These are phyloP conservation scores for Macrophomina tecta DNA, from an alignment of 2,329 filamentous ascomycete genomes.

Conservation along the genomic window DNA sequence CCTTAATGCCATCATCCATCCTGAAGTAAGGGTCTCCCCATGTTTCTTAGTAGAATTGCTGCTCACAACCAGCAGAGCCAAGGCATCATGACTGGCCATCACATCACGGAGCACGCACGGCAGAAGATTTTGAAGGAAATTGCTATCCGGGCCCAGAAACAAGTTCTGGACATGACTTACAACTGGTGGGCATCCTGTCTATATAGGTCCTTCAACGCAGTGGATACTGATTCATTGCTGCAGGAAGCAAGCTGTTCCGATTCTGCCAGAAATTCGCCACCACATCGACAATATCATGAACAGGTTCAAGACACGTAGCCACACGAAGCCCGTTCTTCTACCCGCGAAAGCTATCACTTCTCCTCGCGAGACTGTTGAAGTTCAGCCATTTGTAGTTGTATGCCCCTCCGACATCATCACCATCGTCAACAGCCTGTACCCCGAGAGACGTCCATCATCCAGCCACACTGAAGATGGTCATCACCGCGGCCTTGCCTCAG, in stretches of 20 bases:
- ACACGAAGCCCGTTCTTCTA: slow-evolving; percentile 64
- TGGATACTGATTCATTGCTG: slow-evolving; percentile 33
- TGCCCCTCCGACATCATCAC: slow-evolving; percentile 80
- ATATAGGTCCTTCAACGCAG: slow-evolving; percentile 28
- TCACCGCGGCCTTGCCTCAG: slow-evolving; percentile 54
- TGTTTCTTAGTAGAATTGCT: slow-evolving; percentile 18
- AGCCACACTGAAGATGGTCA: slow-evolving; percentile 51
- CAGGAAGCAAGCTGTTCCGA: slow-evolving; percentile 66
- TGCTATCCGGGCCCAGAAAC: slow-evolving; percentile 77
- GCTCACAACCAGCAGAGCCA: slow-evolving; percentile 56
- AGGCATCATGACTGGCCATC: slow-evolving; percentile 79
- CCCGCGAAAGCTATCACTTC: slow-evolving; percentile 76
- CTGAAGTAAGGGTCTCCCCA: slow-evolving; percentile 66
- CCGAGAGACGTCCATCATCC: slow-evolving; percentile 71
- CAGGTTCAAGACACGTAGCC: slow-evolving; percentile 56
- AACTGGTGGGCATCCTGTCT: slow-evolving; percentile 61
- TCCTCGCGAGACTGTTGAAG: slow-evolving; percentile 75
- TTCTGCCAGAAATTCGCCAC: slow-evolving; percentile 66
- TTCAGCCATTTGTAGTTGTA: slow-evolving; percentile 80
- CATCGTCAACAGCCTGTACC: slow-evolving; percentile 82
- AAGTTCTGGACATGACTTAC: slow-evolving; percentile 76
- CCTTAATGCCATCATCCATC: slow-evolving; percentile 81
- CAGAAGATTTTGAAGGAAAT: slow-evolving; percentile 77
- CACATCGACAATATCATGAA: slow-evolving; percentile 76
- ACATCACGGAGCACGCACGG: slow-evolving; percentile 88